phyloP scores from a whole-genome alignment of 1,139 yeast species.

The Sugiyamaella sp. region DNA sequence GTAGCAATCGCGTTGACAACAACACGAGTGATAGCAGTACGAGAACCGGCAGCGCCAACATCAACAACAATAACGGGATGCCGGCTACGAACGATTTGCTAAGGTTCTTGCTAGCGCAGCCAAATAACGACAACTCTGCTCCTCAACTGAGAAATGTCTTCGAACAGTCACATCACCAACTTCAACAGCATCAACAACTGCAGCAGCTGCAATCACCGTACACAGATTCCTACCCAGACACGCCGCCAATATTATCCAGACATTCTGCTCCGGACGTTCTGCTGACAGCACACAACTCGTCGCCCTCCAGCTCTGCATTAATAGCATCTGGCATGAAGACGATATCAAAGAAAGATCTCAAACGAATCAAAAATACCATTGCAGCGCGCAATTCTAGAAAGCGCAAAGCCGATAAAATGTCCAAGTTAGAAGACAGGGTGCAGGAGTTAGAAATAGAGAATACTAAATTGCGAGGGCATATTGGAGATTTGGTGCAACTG shows the following conservation, averaged over 20 bases:
- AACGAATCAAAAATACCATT: constrained; percentile 95
- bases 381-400: constrained; percentile 98
- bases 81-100: neutral
- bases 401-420: constrained; percentile 89
- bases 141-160: constrained; percentile 3
- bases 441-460: constrained; percentile 39
- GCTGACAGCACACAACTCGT: neutral
- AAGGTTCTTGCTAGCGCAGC: neutral
- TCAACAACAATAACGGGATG: neutral
- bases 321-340: neutral
- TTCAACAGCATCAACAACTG: neutral
- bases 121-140: neutral
- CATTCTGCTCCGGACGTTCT: constrained; percentile 17
- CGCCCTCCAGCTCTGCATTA: neutral
- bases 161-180: neutral
- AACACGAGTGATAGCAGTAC: neutral
- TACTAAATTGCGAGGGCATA: constrained; percentile 6
- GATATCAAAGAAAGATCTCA: constrained; percentile 43
- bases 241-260: constrained; percentile 9
- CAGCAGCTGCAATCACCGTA: neutral
- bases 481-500: constrained; percentile 9
- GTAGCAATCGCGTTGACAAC: neutral
- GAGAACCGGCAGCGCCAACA: constrained; percentile 1
- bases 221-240: neutral
- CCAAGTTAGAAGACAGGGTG: constrained; percentile 70